A percentile compares a stretch with the other conserved stretches of the same genome.
Conservation (phyloP, 257 asterid genomes). For the Euphrasia confusa region DNA sequence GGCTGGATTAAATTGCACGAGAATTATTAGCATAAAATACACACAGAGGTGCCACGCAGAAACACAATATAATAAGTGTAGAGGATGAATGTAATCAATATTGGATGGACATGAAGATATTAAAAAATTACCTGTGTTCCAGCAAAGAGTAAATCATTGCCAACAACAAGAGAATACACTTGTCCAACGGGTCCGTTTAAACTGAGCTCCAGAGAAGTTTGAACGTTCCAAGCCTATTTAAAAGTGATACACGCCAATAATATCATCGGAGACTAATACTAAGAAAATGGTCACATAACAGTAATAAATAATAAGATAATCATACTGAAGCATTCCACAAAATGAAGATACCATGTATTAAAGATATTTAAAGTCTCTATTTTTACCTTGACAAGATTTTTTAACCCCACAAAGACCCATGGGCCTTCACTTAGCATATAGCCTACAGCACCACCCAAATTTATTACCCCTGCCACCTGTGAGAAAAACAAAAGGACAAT, state of each 20-base stretch:
- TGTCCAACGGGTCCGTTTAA: conserved; percentile 43
- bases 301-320: not conserved
- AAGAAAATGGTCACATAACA: not conserved
- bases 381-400: conserved; percentile 45
- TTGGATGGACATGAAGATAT: not conserved
- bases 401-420: conserved; percentile 55
- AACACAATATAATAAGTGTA: not conserved
- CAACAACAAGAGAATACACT: conserved; percentile 40
- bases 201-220: conserved; percentile 30
- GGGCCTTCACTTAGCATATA: conserved; percentile 52
- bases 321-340: not conserved
- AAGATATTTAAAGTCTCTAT: not conserved
- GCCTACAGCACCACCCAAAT: conserved; percentile 32
- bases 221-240: conserved; percentile 51
- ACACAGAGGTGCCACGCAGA: no score
- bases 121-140: conserved; percentile 51
- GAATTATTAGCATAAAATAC: no score
- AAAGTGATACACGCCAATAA: not conserved
- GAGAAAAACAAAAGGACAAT: not conserved
- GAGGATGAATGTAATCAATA: not conserved
- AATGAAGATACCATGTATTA: not conserved
- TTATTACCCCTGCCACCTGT: conserved; percentile 32
- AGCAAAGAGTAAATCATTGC: conserved; percentile 43
- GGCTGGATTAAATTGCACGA: no score
- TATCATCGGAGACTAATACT: not conserved